Conservation (phyloP, 1,284 basidiomycete genomes). For the Cutaneotrichosporon sp. region DNA sequence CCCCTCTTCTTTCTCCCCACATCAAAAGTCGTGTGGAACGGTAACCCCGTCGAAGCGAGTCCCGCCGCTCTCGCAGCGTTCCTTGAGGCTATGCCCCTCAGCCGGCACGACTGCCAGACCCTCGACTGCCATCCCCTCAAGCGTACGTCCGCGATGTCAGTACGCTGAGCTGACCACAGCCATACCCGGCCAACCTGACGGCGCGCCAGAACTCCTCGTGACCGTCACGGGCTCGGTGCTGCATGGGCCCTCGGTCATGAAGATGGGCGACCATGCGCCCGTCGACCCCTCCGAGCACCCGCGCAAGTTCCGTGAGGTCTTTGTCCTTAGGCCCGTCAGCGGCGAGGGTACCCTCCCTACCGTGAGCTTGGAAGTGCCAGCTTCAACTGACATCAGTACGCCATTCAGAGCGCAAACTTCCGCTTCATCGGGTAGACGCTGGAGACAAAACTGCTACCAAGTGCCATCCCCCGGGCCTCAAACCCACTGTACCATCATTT, state of each 20-base stretch:
- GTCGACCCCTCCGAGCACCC: conserved; percentile 28
- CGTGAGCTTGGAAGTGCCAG: conserved; percentile 16
- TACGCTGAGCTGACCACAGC: conserved; percentile 5
- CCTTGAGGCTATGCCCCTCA: conserved; percentile 34
- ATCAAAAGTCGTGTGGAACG: conserved; percentile 44
- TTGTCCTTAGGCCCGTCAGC: conserved; percentile 33
- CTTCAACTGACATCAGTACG: conserved; percentile 25
- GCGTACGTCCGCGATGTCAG: background rate
- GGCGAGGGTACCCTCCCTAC: conserved; percentile 42
- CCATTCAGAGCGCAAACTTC: conserved; percentile 41
- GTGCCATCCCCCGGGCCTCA: too few relatives aligned
- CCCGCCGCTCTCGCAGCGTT: conserved; percentile 27
- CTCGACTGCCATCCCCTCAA: conserved; percentile 41
- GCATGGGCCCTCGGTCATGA: conserved; percentile 35
- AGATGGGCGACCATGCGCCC: conserved; percentile 17
- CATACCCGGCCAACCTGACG: conserved; percentile 14
- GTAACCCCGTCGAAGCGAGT: conserved; percentile 30
- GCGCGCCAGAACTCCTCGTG: conserved; percentile 37
- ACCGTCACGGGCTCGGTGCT: conserved; percentile 42
- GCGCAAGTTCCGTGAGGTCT: conserved; percentile 44
- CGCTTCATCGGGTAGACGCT: conserved; percentile 42
- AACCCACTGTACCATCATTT: background rate
- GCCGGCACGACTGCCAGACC: conserved; percentile 41
- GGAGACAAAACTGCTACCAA: too few relatives aligned
- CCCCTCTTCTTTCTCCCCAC: conserved; percentile 35